Base-by-base conservation (phyloP, 495 filamentous ascomycete genomes). In the Lasiosphaeria miniovina region DNA sequence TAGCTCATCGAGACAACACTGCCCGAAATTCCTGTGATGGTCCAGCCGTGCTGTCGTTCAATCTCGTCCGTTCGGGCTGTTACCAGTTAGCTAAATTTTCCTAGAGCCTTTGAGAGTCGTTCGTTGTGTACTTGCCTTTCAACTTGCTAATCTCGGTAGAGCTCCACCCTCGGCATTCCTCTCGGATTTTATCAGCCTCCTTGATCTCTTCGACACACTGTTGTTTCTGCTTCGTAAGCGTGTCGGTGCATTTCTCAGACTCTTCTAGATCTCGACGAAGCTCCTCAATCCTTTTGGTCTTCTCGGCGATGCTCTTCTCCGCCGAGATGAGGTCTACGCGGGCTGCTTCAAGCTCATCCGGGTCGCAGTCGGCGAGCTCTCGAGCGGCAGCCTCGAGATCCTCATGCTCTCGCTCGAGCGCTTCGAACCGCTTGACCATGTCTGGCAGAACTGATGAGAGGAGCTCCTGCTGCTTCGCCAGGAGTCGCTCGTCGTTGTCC, bases 101-200 rank as follows among this genome's bases (percentile, higher is more conserved):
- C 60, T 38, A 17, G 15, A 9, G 10, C 32, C 7, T 8, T 50
- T 38, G 8, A 2, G 15, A 12, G 48, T 61, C 17, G 46, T 12
- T 11, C 36, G 54, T 14, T 40, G 12, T 36, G 10, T 38, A 64
- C 80, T 66, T 74, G 90, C 88, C 81, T 79, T 93, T 90, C 7
- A 93, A 75, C 32, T 79, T 78, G 54, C 73, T 78, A 56, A 98
- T 87, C 69, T 98, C 94, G 15, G 77, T 82, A 35, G 86, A 81
- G 60, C 86, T 94, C 89, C 92, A 96, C 24, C 94, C 92, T 15
- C 92, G 84, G 70, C 88, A 96, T 65, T 94, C 86, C 70, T 96
- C 90, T 61, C 88, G 84, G 40, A 95, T 77, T 57, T 86, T 86
- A 66, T 97, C 91, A 0, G 93, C 91, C 64, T 92, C 87, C 55